Percentiles rank a stretch among this genome's conserved stretches.
These are phyloP conservation scores for Epipyxis sp. DNA, from an alignment of 108 stramenopile species.

Conservation along the genomic window DNA sequence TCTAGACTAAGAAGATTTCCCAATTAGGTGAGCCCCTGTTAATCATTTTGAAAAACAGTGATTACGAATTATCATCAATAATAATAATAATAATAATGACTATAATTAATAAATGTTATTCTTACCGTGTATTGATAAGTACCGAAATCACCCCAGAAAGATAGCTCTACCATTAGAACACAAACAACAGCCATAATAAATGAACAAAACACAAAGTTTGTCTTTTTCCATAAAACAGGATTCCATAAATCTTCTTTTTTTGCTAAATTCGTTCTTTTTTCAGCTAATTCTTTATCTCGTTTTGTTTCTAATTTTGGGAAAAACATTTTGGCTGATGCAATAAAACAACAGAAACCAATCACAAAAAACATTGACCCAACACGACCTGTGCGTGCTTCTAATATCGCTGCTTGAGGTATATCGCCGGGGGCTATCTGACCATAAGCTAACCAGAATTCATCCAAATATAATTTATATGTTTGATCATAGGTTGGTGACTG, in stretches of 20 bases:
- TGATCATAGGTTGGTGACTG: neutral
- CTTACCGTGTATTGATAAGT: constrained; percentile 68
- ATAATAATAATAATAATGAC: no score
- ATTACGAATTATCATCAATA: no score
- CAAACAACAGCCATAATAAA: constrained; percentile 65
- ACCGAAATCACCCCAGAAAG: constrained; percentile 69
- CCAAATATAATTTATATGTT: constrained; percentile 28
- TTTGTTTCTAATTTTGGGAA: constrained; percentile 57
- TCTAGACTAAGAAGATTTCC: no score
- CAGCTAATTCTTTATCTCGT: constrained; percentile 46
- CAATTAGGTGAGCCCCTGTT: no score
- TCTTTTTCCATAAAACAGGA: constrained; percentile 48
- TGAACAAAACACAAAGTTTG: constrained; percentile 63
- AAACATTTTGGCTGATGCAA: constrained; percentile 60
- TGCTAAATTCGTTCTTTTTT: constrained; percentile 51
- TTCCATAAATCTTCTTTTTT: constrained; percentile 50
- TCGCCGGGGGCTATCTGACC: constrained; percentile 57
- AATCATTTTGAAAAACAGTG: no score
- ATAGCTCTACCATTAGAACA: constrained; percentile 66
- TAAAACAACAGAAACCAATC: constrained; percentile 53
- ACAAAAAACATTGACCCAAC: constrained; percentile 68
- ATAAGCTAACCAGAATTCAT: constrained; percentile 57
- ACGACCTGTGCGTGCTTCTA: constrained; percentile 58
- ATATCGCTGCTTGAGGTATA: constrained; percentile 40
- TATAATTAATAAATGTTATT: no score